These are phyloP conservation scores for Candida orba DNA, from an alignment of 805 yeast genomes.

Conservation along the genomic window DNA sequence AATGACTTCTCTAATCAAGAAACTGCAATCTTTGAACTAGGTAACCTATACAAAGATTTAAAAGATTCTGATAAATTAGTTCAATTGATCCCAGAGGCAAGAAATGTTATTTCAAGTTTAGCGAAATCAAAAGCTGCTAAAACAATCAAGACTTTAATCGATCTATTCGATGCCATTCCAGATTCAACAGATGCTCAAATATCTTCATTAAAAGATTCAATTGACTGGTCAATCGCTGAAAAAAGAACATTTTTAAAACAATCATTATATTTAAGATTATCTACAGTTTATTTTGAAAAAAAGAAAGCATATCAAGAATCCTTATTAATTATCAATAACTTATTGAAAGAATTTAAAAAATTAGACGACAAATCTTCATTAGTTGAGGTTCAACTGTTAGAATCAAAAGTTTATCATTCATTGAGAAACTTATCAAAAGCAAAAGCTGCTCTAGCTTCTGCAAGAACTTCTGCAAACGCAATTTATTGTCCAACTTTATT, in stretches of 20 bases:
- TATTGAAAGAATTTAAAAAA: conserved; percentile 82
- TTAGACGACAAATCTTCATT: conserved; percentile 92
- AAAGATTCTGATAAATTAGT: conserved; percentile 45
- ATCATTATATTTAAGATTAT: conserved; percentile 75
- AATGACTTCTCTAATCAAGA: conserved; percentile 23
- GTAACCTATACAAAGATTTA: conserved; percentile 53
- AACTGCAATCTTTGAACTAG: conserved; percentile 57
- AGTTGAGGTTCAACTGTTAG: conserved; percentile 91
- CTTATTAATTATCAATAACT: conserved; percentile 58
- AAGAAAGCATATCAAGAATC: conserved; percentile 58
- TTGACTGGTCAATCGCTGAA: conserved; percentile 79
- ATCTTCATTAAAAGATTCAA: conserved; percentile 64
- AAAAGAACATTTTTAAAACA: conserved; percentile 87
- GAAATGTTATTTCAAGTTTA: conserved; percentile 63
- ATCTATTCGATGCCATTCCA: conserved; percentile 59
- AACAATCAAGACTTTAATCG: conserved; percentile 75
- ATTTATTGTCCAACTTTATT: conserved; percentile 90
- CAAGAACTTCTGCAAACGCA: conserved; percentile 95
- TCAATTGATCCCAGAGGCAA: conserved; percentile 57
- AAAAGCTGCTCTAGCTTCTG: conserved; percentile 86
- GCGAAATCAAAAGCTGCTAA: conserved; percentile 96
- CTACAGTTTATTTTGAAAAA: conserved; percentile 65
- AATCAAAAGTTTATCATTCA: conserved; percentile 84
- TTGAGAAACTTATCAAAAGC: conserved; percentile 87
- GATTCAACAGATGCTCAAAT: conserved; percentile 65